Base-by-base conservation (phyloP, 768 basidiomycete genomes). In the Leccinum variicolor region DNA sequence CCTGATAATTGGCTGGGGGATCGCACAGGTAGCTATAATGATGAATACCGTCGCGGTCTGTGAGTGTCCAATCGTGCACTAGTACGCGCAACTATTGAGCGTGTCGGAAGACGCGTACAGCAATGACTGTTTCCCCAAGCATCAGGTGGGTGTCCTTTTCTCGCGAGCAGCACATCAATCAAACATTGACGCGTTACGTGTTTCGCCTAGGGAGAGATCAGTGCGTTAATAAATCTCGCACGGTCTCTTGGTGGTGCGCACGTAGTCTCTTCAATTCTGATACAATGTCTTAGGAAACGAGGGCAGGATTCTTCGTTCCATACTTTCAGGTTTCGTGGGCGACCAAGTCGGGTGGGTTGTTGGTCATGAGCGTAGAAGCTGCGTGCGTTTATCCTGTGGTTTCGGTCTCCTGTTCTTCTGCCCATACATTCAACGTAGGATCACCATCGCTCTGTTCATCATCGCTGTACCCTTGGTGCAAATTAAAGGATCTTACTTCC, bases 1-100 rank as follows among this genome's bases (percentile, higher is more conserved):
- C 0, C 29, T 78, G 31, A 64, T 81, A 6, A 56, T 81, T 28
- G 79, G 79, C 0, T 80, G 79, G 79, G 78, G 76, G 2, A 69
- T 80, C 33, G 77, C 75, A 0, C 69, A 72, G 58, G 53, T 69
- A 2, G 65, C 71, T 1, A 67, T 74, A 29, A 70, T 77, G 66
- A 55, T 79, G 60, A 73, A 70, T 50, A 79, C 78, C 1, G 78
- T 77, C 6, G 75, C 67, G 0, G 66, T 76, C 51, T 79, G 77
- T 72, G 54, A 28, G 69, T 59, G 54, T 60, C 58, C 13, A 13
- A 23, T 52, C 19, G 19, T 13, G 11, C n/a, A 4, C 21, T 29
- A 28, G 19, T 50, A 36, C 17, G 13, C 23, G 11, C 47, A 19
- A n/a, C 15, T 41, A 8, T 34, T 54, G 26, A 54, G 17, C n/a